Base-by-base conservation (phyloP, 306 rosid genomes). In the Canavalia gladiata region DNA sequence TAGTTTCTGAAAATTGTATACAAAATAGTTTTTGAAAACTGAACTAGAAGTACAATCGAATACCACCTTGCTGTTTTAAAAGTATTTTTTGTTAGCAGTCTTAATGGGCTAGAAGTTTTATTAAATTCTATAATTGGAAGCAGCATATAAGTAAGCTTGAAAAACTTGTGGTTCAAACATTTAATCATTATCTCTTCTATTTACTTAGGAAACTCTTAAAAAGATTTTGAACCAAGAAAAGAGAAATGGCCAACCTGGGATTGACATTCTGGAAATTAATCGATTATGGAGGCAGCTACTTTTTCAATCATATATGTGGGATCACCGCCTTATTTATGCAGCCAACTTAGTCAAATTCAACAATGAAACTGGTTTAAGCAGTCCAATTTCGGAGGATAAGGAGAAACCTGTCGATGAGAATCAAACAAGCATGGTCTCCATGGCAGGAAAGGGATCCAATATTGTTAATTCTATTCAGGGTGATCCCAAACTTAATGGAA, bases 241-340 rank as follows among this genome's bases (percentile, higher is more conserved):
- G 59, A 88, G 63, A 80, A 87, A 78, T 84, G 89, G 92, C 77
- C 91, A 85, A 74, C 94, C 92, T 57, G 79, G 73, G 78, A 86
- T 88, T 71, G 98, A 96, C 86, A 87, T 96, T 87, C 89, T 95
- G 79, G 97, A 95, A 85, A 87, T 95, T 84, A 90, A 93, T 79
- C 87, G 89, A 64, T 68, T 95, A 75, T 84, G 95, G 80, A 90
- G 97, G 90, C 98, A 88, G 78, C 66, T 95, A 67, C 86, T 93
- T 82, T 93, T 90, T 84, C 98, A 88, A 77, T 96, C 97, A 28
- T 90, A 90, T 63, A 72, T 90, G 85, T 96, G 98, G 99, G 98
- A 91, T 82, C 91, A 84, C 60, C 94, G 97, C 79, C 90, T 95
- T 74, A 58, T 90, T 75, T 80, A 72, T 77, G 91, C 82, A 34